Evolutionary conservation across 805 yeast species (phyloP).

Genomic region (Kazachstania taianensis): DNA sequence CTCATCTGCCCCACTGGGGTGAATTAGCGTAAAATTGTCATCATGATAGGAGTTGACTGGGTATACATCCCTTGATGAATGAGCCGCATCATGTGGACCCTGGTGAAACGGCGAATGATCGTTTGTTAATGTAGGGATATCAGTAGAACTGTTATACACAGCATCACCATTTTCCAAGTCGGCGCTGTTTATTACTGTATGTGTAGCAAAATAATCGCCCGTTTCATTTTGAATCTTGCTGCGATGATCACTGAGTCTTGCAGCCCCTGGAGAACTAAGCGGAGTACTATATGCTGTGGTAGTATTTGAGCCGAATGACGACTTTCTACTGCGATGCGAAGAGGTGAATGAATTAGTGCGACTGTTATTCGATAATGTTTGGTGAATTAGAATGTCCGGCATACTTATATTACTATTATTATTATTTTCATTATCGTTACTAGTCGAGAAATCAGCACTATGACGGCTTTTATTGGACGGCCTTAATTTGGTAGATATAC

Average conservation of each 20-base stretch:
- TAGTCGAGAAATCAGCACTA: too few species aligned
- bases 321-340: slow-evolving; percentile 24
- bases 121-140: slow-evolving; percentile 1
- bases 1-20: too few species aligned
- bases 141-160: not conserved
- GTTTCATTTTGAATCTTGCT: not conserved
- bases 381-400: slow-evolving; percentile 1
- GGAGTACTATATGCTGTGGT: slow-evolving; percentile 27
- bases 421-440: not conserved
- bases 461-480: too few species aligned
- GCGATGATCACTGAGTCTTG: not conserved
- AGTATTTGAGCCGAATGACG: slow-evolving; percentile 22
- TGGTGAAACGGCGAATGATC: slow-evolving; percentile 1
- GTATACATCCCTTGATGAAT: too few species aligned
- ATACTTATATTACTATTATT: not conserved
- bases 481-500: slow-evolving; percentile 14
- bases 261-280: slow-evolving; percentile 24
- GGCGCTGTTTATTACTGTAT: too few species aligned
- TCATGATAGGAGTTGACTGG: too few species aligned
- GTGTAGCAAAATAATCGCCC: slow-evolving; percentile 1
- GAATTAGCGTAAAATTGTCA: too few species aligned
- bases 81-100: too few species aligned
- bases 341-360: slow-evolving; percentile 23
- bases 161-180: not conserved
- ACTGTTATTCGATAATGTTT: not conserved